Evolutionary conservation across 257 asterid species (phyloP), one percentile per base, ranked within the genome.

Genomic region (Plantago major): DNA sequence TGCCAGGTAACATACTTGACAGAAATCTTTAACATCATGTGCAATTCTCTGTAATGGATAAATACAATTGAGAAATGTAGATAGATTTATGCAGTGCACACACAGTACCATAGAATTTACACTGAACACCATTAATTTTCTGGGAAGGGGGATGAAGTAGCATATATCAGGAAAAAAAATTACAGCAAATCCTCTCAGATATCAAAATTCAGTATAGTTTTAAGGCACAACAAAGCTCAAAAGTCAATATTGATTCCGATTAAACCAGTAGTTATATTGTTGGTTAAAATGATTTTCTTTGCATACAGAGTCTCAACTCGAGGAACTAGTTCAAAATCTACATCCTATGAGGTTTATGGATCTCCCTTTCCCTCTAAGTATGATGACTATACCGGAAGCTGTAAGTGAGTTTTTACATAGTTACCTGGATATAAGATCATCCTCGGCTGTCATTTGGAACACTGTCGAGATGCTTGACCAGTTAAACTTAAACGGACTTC

Each of bases 391-490:
- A 57, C 67, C 76, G 13, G 55, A 75, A 66, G 0, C 0, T 1
- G 30, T 76, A 6, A 17, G 64, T 1, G 68, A 74, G 1, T 80
- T 80, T 33, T 8, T 18, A 0, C 43, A 2, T 0, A 67, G 67
- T 43, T 70, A 46, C 43, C 65, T 44, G 18, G 63, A 70, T 30
- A 70, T 59, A 69, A 65, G 71, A 33, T 75, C 83, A 14, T 63
- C 87, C 0, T 43, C 71, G 2, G 86, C 83, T 6, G 60, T 74
- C 26, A 70, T 85, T 2, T 76, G 76, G 78, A 85, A 85, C 78
- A 72, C 80, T 3, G 13, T 59, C 0, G 68, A 71, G 9, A 14
- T 14, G 0, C 73, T 78, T 10, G 86, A 79, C 4, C 55, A 59
- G n/a, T 46, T 49, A 15, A 40, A 68, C 3, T 43, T 78, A 1